A percentile compares a stretch with the other conserved stretches of the same genome.
Conservation (phyloP, 306 rosid species). For the Potentilla sterilis region DNA sequence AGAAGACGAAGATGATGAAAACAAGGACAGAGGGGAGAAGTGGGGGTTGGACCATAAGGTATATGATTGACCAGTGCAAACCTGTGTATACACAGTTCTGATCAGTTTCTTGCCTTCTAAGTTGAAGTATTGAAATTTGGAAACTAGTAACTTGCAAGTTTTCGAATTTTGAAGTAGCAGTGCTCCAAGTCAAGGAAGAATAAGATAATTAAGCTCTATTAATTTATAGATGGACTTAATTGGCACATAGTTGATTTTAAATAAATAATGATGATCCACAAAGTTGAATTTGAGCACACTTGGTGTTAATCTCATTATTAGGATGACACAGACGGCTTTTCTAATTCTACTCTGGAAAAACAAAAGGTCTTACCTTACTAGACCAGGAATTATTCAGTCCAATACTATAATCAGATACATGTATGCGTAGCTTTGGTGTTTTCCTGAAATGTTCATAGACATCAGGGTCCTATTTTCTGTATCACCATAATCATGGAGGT, state of each 20-base stretch:
- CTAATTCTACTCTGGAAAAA: too few species aligned
- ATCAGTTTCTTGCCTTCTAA: conserved; percentile 44
- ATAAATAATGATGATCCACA: not conserved
- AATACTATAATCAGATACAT: not conserved
- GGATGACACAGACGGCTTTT: not conserved
- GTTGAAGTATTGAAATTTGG: conserved; percentile 21
- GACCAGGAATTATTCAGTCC: not conserved
- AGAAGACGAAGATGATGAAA: conserved; percentile 8
- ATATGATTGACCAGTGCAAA: conserved; percentile 25
- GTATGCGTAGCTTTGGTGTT: not conserved
- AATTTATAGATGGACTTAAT: not conserved
- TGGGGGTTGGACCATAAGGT: conserved; percentile 10
- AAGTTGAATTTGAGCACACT: conserved; percentile 5
- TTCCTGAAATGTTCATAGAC: not conserved
- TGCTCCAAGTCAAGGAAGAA: not conserved
- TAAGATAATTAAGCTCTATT: not conserved
- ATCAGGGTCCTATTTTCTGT: not conserved
- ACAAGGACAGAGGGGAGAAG: conserved; percentile 12
- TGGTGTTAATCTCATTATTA: not conserved
- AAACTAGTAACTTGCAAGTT: conserved; percentile 12
- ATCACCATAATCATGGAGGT: not conserved
- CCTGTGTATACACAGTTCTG: not conserved
- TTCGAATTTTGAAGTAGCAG: conserved; percentile 2
- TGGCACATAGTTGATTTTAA: not conserved
- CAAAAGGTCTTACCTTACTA: not conserved